These are phyloP conservation scores for Dichomitus squalens DNA, from an alignment of 1,284 basidiomycete species.

Conservation along the genomic window DNA sequence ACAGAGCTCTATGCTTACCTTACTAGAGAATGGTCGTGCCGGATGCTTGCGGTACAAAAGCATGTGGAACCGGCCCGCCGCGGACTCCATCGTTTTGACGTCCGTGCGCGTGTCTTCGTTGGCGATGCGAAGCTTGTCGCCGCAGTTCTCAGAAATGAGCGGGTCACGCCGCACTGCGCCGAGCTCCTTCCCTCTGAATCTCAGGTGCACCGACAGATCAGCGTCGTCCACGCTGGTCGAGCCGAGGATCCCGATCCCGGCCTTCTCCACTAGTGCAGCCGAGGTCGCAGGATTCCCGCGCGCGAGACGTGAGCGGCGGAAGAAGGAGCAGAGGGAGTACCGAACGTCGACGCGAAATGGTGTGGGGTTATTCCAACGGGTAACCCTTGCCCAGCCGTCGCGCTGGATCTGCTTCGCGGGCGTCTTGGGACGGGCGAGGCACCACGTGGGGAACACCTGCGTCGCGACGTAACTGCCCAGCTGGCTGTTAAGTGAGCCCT, in stretches of 20 bases:
- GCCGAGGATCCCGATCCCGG: slow-evolving; percentile 39
- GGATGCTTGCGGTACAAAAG: slow-evolving; percentile 48
- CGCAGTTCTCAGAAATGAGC: slow-evolving; percentile 34
- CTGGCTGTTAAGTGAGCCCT: slow-evolving; percentile 56
- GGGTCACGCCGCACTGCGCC: slow-evolving; percentile 42
- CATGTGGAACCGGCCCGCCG: slow-evolving; percentile 48
- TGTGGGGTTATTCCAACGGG: slow-evolving; percentile 53
- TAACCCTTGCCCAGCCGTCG: slow-evolving; percentile 58
- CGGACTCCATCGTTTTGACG: slow-evolving; percentile 37
- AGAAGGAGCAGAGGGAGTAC: slow-evolving; percentile 40
- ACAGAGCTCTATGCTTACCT: slow-evolving; percentile 42
- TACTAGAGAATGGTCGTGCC: slow-evolving; percentile 36
- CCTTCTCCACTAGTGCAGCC: slow-evolving; percentile 27
- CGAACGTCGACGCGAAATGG: slow-evolving; percentile 50
- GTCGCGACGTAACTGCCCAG: slow-evolving; percentile 50
- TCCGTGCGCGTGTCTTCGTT: slow-evolving; percentile 34
- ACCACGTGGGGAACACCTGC: slow-evolving; percentile 61
- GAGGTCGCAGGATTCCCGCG: slow-evolving; percentile 30
- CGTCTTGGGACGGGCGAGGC: slow-evolving; percentile 47
- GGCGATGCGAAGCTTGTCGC: slow-evolving; percentile 37
- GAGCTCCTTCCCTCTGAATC: slow-evolving; percentile 37
- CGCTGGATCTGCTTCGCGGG: slow-evolving; percentile 35
- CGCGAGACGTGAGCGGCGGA: slow-evolving; percentile 40
- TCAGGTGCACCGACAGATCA: slow-evolving; percentile 43
- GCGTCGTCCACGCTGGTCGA: slow-evolving; percentile 39